Conservation (phyloP, 1,284 basidiomycete genomes). For the Ustilago crameri region DNA sequence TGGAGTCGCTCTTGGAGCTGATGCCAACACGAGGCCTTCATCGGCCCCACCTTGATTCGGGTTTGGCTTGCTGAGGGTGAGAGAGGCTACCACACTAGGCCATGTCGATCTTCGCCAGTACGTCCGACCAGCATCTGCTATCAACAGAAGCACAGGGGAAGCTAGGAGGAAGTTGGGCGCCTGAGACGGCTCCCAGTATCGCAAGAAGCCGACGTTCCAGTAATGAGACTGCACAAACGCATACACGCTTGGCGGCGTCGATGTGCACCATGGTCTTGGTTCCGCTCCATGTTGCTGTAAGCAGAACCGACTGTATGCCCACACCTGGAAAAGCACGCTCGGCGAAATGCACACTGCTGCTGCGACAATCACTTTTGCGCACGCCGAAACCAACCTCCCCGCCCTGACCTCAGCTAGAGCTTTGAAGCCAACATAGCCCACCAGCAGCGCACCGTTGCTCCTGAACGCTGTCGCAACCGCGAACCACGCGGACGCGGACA, state of each 20-base stretch:
- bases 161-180: constrained; percentile 88
- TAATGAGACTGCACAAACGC: constrained; percentile 84
- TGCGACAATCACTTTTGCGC: constrained; percentile 1
- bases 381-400: not conserved
- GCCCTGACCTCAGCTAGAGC: constrained; percentile 15
- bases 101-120: constrained; percentile 12
- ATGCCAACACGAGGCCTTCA: not conserved
- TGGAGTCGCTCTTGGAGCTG: constrained; percentile 69
- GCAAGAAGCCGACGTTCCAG: constrained; percentile 85
- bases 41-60: not conserved
- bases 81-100: too few species aligned
- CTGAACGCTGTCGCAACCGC: constrained; percentile 77
- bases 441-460: constrained; percentile 82
- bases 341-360: constrained; percentile 70
- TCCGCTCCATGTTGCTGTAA: not conserved
- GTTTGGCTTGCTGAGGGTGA: too few species aligned
- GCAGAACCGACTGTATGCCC: constrained; percentile 79
- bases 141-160: constrained; percentile 73
- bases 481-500: constrained; percentile 76
- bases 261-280: constrained; percentile 76
- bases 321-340: constrained; percentile 77
- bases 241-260: constrained; percentile 78
- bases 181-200: constrained; percentile 85
- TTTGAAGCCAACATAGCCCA: constrained; percentile 73
- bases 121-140: constrained; percentile 60